Evolutionary conservation across 768 basidiomycete genomes (phyloP).

Genomic region (Peribolospora kevripleyi): DNA sequence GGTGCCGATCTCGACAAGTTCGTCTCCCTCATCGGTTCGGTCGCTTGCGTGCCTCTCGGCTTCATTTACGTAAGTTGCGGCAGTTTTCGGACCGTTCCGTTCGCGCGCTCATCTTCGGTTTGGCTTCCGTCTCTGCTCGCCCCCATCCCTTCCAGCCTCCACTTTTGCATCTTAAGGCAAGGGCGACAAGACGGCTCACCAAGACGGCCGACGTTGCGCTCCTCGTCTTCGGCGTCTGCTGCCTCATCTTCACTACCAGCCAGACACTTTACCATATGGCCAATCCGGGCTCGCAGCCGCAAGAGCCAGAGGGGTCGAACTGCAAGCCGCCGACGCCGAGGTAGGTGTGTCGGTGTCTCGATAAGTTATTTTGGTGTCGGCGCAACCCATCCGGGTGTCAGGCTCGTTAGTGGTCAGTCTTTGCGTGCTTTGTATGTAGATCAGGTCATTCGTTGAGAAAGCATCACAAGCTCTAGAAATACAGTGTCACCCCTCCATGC

Average conservation of each 20-base stretch:
- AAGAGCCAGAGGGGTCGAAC: too few species aligned
- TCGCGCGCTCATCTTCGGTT: conserved; percentile 35
- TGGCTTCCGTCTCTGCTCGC: conserved; percentile 48
- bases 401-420: too few species aligned
- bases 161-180: background rate
- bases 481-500: too few species aligned
- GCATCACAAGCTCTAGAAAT: too few species aligned
- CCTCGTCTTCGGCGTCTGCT: conserved; percentile 20
- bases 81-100: conserved; percentile 16
- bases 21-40: conserved; percentile 55
- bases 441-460: too few species aligned
- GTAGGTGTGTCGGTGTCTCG: too few species aligned
- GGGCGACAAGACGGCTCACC: conserved; percentile 3
- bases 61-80: conserved; percentile 14
- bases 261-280: conserved; percentile 15
- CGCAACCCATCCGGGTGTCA: too few species aligned
- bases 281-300: too few species aligned
- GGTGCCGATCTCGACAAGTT: conserved; percentile 84
- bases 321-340: too few species aligned
- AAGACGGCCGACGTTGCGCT: conserved; percentile 17
- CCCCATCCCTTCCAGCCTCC: background rate
- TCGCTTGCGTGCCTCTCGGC: conserved; percentile 9
- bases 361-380: too few species aligned
- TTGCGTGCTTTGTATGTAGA: too few species aligned
- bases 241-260: conserved; percentile 19